A percentile compares a stretch with the other conserved stretches of the same genome.
phyloP scores from a whole-genome alignment of 177 flowering plant species.

The Vitis hybrid region DNA sequence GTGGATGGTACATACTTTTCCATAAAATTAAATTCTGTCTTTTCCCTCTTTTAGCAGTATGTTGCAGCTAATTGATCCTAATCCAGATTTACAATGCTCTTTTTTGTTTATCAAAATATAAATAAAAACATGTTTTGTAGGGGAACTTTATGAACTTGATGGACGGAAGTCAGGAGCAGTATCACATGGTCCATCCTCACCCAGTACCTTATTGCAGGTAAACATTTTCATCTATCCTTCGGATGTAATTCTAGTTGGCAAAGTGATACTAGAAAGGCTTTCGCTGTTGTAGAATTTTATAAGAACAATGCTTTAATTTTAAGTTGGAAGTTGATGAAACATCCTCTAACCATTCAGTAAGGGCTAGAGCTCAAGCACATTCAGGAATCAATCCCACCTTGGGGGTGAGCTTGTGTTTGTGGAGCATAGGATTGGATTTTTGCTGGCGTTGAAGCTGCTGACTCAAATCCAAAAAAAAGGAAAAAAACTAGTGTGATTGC shows the following conservation, averaged over 20 bases:
- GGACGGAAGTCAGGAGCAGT: slow-evolving; percentile 80
- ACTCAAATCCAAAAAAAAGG: no score
- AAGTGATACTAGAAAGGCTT: no score
- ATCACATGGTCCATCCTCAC: slow-evolving; percentile 81
- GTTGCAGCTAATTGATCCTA: background rate
- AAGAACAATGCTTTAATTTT: no score
- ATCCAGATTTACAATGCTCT: background rate
- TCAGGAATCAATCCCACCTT: no score
- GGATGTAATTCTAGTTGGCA: no score
- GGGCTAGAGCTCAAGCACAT: no score
- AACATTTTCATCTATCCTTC: background rate
- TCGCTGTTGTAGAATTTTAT: no score
- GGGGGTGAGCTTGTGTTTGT: no score
- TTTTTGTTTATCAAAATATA: background rate
- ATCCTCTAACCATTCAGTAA: background rate
- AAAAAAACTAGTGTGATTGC: no score
- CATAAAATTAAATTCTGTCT: background rate
- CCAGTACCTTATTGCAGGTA: slow-evolving; percentile 71
- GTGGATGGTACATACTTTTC: slow-evolving; percentile 60
- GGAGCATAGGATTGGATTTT: no score
- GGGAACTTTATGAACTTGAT: slow-evolving; percentile 87
- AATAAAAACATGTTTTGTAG: slow-evolving; percentile 30
- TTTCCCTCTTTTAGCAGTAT: background rate
- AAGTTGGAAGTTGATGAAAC: no score
- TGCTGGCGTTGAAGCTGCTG: no score